Evolutionary conservation across 768 basidiomycete species (phyloP).

Genomic region (Auricularia heimuer): DNA sequence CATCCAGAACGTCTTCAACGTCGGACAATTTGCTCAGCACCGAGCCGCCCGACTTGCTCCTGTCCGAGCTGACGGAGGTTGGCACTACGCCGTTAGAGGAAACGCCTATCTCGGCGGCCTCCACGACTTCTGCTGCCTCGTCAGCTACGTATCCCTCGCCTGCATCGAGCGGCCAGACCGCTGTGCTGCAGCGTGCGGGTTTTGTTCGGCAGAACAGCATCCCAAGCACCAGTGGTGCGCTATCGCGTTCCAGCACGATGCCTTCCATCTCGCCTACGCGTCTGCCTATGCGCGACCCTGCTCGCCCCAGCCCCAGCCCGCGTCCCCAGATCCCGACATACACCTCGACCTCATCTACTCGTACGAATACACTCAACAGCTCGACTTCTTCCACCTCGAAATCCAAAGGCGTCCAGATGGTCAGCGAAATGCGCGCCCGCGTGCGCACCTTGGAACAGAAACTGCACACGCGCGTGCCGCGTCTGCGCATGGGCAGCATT

Average conservation of each 20-base stretch:
- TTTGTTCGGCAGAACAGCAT: constrained; percentile 35
- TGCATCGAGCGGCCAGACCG: constrained; percentile 29
- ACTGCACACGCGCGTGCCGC: constrained; percentile 78
- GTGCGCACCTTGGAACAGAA: constrained; percentile 77
- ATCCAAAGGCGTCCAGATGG: constrained; percentile 85
- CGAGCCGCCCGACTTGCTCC: constrained; percentile 3
- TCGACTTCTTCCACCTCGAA: constrained; percentile 36
- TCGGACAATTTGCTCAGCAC: constrained; percentile 53
- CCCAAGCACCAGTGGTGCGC: constrained; percentile 35
- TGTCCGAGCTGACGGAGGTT: constrained; percentile 39
- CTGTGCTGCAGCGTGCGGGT: constrained; percentile 42
- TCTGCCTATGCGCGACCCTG: constrained; percentile 34
- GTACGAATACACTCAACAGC: constrained; percentile 15
- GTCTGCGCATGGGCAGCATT: constrained; percentile 72
- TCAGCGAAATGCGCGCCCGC: constrained; percentile 81
- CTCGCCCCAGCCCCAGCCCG: constrained; percentile 17
- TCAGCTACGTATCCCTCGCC: background rate
- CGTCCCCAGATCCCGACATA: constrained; percentile 20
- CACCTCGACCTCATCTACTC: constrained; percentile 13
- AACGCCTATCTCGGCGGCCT: background rate
- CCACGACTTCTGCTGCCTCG: background rate
- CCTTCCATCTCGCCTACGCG: constrained; percentile 41
- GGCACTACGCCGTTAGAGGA: background rate
- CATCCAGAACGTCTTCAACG: constrained; percentile 24
- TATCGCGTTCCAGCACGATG: constrained; percentile 50